Base-by-base conservation (phyloP, 2,329 filamentous ascomycete genomes). In the Fusarium oxysporum region DNA sequence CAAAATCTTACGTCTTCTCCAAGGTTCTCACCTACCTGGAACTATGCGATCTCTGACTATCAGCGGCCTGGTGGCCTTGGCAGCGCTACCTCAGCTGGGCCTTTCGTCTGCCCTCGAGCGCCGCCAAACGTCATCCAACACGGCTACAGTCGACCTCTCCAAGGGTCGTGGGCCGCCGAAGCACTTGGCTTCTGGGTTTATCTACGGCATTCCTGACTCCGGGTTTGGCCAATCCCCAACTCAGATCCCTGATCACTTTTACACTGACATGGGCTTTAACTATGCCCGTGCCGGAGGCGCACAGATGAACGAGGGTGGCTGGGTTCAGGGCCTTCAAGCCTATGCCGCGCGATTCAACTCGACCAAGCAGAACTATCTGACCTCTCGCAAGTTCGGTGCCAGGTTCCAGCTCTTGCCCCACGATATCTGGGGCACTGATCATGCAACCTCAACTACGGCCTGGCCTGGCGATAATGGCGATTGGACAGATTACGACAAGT, bases 181-280 rank as follows among this genome's bases (percentile, higher is more conserved):
- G 21, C 56, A 59, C 43, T 33, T 59, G 21, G 43, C 56, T 50
- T 59, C 56, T 25, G 56, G 56, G 1, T 30, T 59, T 8, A 54
- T 61, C 37, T 61, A 61, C n/a, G 58, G 58, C 8, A 61, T 61
- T 12, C 58, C 58, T 11, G 47, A 61, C 38, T n/a, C n/a, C 23
- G 56, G 56, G 21, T 50, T 59, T 21, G 43, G 56, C 16, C 56
- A 59, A 13, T 50, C 56, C 25, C 58, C 47, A 19, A 54, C 6
- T 25, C 58, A 61, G 47, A 61, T 54, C 33, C 58, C 58, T 23
- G 47, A 61, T 44, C 58, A 61, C 37, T 61, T 61, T 8, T 61
- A 54, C 38, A n/a, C 58, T 16, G 58, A 61, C 19, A 61, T 61
- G 9, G 47, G 37, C 23, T 54, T 61, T 2, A 53, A 61, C 19